Evolutionary conservation across 2,329 filamentous ascomycete genomes (phyloP).

Genomic region (Chaetothyriales sp.): DNA sequence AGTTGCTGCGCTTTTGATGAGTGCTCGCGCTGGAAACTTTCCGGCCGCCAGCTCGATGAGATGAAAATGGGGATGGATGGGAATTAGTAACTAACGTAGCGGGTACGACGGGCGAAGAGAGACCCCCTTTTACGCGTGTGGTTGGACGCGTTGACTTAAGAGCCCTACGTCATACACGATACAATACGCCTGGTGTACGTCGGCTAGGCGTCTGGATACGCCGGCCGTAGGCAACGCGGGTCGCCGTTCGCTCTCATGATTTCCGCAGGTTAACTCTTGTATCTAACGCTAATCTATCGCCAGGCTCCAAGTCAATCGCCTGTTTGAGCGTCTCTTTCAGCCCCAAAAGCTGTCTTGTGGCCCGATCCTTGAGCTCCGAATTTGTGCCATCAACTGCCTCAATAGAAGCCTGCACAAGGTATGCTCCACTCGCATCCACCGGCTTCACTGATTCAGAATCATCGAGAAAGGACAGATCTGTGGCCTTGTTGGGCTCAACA

Average conservation of each 20-base stretch:
- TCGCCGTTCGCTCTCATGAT: not conserved
- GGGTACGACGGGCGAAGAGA: not conserved
- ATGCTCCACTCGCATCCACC: conserved; percentile 44
- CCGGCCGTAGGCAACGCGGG: not conserved
- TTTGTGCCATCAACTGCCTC: conserved; percentile 41
- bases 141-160: not conserved
- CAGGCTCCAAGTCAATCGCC: conserved; percentile 42
- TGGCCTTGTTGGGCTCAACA: conserved; percentile 21
- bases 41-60: not conserved
- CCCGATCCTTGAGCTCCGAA: conserved; percentile 40
- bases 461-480: conserved; percentile 17
- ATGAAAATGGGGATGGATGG: not conserved
- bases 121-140: not conserved
- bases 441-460: conserved; percentile 33
- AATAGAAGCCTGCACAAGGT: conserved; percentile 45
- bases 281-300: conserved; percentile 46
- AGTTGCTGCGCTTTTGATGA: not conserved
- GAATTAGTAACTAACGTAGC: not conserved
- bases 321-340: conserved; percentile 43
- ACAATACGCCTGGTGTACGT: not conserved
- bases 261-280: conserved; percentile 33
- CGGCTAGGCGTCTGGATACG: not conserved
- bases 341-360: conserved; percentile 40
- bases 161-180: not conserved
- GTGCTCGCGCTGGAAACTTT: not conserved